These are phyloP conservation scores for Pseudisothecium myosuroides DNA, from an alignment of 225 moss, liverwort and hornwort genomes.

Conservation along the genomic window DNA sequence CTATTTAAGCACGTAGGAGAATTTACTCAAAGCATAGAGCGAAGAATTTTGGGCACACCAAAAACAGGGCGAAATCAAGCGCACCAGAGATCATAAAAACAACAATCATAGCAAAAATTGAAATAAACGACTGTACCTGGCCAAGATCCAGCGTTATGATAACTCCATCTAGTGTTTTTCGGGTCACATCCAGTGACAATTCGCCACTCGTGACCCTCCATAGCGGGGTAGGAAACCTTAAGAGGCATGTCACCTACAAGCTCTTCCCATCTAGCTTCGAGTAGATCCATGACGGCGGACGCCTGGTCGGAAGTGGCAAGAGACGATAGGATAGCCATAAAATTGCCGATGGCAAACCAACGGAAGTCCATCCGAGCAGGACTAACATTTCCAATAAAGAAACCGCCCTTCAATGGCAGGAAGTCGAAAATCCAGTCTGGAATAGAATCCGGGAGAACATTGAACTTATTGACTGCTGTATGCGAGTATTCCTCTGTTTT, in stretches of 20 bases:
- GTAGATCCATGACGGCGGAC: conserved; percentile 80
- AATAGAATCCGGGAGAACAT: conserved; percentile 87
- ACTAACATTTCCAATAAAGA: conserved; percentile 89
- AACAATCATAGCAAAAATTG: neutral
- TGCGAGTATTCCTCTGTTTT: conserved; percentile 97
- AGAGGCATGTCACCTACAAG: conserved; percentile 87
- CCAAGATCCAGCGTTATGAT: conserved; percentile 95
- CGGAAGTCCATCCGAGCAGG: conserved; percentile 97
- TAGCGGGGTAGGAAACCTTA: conserved; percentile 82
- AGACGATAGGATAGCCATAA: conserved; percentile 80
- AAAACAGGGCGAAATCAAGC: neutral
- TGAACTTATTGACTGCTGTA: conserved; percentile 95
- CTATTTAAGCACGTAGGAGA: neutral
- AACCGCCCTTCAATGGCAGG: conserved; percentile 89
- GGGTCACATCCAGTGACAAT: conserved; percentile 88
- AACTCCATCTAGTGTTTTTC: conserved; percentile 96
- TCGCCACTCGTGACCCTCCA: conserved; percentile 85
- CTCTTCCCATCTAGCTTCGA: conserved; percentile 90
- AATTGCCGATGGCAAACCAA: conserved; percentile 94
- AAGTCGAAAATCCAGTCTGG: conserved; percentile 98
- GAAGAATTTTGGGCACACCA: neutral
- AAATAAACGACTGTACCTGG: conserved; percentile 40
- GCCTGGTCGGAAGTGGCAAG: conserved; percentile 85
- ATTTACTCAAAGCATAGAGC: neutral
- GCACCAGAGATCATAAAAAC: neutral